These are phyloP conservation scores for Eurotiales sp. DNA, from an alignment of 2,329 filamentous ascomycete genomes.

Conservation along the genomic window DNA sequence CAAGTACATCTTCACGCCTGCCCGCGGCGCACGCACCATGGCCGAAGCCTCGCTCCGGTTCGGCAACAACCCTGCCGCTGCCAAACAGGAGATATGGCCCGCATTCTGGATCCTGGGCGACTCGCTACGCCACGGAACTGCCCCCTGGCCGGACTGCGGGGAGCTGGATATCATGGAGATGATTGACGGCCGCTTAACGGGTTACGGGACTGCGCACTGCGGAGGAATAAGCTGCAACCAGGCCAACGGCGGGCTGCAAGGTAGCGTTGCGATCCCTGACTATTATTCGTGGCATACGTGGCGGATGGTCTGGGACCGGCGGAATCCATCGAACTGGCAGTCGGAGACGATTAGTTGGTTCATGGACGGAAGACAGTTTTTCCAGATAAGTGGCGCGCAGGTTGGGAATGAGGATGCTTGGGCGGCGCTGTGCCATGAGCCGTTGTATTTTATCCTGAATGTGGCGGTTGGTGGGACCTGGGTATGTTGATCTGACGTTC, in stretches of 20 bases:
- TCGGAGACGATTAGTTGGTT: constrained; percentile 14
- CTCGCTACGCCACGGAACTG: constrained; percentile 7
- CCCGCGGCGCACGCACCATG: not conserved
- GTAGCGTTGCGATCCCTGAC: constrained; percentile 8
- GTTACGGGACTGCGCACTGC: constrained; percentile 14
- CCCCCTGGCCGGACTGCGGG: constrained; percentile 11
- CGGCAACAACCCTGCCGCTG: constrained; percentile 6
- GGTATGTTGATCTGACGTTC: not conserved
- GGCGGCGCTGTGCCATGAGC: constrained; percentile 11
- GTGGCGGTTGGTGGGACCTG: constrained; percentile 13
- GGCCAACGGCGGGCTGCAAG: constrained; percentile 6
- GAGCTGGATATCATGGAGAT: constrained; percentile 14
- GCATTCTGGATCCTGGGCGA: constrained; percentile 12
- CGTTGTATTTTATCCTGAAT: constrained; percentile 14
- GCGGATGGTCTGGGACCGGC: constrained; percentile 14
- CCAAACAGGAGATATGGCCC: constrained; percentile 13
- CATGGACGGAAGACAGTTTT: constrained; percentile 12
- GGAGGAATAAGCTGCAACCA: constrained; percentile 10
- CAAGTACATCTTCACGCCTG: constrained; percentile 12
- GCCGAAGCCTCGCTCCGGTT: constrained; percentile 12
- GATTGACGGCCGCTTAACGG: constrained; percentile 9
- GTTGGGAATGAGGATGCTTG: constrained; percentile 6
- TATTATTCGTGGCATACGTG: constrained; percentile 15
- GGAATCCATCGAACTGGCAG: constrained; percentile 6
- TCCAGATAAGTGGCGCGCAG: constrained; percentile 6